These are phyloP conservation scores for Colletotrichum sp. DNA, from an alignment of 2,329 filamentous ascomycete genomes.

Conservation along the genomic window DNA sequence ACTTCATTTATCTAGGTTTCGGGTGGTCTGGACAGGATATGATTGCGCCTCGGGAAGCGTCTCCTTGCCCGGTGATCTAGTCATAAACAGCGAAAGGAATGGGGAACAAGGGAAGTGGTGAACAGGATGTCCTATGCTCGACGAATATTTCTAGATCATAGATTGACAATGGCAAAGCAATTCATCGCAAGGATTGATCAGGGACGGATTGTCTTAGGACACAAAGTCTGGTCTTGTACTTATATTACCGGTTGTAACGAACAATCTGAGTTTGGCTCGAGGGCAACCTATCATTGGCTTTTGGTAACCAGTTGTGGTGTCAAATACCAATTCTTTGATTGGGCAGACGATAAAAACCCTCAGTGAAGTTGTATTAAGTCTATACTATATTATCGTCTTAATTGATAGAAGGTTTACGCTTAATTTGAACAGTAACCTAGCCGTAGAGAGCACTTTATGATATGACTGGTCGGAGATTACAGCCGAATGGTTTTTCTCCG, in stretches of 20 bases:
- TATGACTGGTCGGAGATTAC: too few relatives aligned
- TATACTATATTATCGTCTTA: too few relatives aligned
- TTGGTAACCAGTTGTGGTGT: not conserved
- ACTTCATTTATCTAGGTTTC: not conserved
- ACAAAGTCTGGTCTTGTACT: rapidly evolving
- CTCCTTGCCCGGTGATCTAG: not conserved
- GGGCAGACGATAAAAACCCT: too few relatives aligned
- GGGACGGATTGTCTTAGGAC: rapidly evolving
- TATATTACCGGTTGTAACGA: not conserved
- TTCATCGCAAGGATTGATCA: not conserved
- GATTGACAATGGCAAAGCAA: not conserved
- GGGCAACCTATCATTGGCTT: not conserved
- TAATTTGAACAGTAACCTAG: too few relatives aligned
- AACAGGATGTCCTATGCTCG: rapidly evolving
- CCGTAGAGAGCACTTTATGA: too few relatives aligned
- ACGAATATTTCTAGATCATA: not conserved
- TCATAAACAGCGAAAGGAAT: too few relatives aligned
- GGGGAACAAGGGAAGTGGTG: too few relatives aligned
- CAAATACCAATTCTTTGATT: too few relatives aligned
- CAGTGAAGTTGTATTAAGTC: too few relatives aligned
- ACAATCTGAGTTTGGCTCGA: rapidly evolving
- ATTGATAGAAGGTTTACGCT: too few relatives aligned
- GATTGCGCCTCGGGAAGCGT: not conserved
- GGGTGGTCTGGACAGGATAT: not conserved
- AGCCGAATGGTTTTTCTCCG: not conserved